These are phyloP conservation scores for Saccharomyces hybrid DNA, from an alignment of 1,139 yeast genomes.

Conservation along the genomic window DNA sequence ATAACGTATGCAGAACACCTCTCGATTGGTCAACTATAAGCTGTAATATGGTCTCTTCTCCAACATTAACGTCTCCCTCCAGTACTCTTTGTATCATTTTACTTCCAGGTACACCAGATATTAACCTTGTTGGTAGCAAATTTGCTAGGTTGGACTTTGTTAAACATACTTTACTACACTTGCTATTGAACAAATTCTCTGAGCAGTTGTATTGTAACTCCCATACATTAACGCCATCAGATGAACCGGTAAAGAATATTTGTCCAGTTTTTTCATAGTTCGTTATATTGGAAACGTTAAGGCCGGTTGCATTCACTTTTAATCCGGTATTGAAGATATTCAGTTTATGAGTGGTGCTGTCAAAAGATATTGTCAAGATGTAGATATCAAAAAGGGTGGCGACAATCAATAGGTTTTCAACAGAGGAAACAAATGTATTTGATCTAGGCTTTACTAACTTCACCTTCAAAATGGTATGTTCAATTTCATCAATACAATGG, in stretches of 20 bases:
- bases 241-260: constrained; percentile 70
- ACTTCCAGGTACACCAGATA: constrained; percentile 40
- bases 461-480: constrained; percentile 70
- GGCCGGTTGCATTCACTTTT: constrained; percentile 71
- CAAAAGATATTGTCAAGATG: constrained; percentile 63
- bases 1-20: constrained; percentile 69
- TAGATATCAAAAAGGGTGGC: constrained; percentile 78
- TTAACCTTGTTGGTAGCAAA: constrained; percentile 42
- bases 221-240: constrained; percentile 80
- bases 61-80: constrained; percentile 27
- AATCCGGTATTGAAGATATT: constrained; percentile 79
- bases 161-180: constrained; percentile 72
- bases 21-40: constrained; percentile 70
- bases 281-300: constrained; percentile 58
- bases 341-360: constrained; percentile 43
- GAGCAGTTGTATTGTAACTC: constrained; percentile 74
- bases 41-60: constrained; percentile 54
- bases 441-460: constrained; percentile 71
- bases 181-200: constrained; percentile 81
- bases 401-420: constrained; percentile 63
- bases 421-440: constrained; percentile 70
- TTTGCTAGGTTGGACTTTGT: constrained; percentile 61
- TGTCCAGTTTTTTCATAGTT: constrained; percentile 62
- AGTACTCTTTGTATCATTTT: constrained; percentile 34
- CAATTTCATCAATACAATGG: constrained; percentile 74